Conservation (phyloP, 1,284 basidiomycete species). For the Ustilago lituana region DNA sequence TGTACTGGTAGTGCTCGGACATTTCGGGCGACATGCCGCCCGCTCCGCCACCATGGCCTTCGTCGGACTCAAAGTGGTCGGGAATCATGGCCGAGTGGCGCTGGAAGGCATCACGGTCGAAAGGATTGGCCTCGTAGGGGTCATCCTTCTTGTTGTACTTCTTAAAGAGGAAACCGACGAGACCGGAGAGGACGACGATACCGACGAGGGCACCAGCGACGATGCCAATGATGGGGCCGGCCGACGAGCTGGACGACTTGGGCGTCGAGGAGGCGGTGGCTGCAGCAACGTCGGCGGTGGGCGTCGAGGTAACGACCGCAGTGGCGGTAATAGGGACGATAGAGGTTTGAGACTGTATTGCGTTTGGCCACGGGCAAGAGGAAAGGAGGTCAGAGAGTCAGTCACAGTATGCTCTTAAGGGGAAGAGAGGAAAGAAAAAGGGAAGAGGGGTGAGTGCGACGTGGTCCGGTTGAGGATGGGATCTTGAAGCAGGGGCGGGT, state of each 20-base stretch:
- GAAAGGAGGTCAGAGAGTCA: constrained; percentile 1
- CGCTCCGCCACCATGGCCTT: constrained; percentile 34
- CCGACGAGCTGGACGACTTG: constrained; percentile 33
- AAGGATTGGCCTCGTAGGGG: constrained; percentile 65
- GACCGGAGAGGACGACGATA: constrained; percentile 64
- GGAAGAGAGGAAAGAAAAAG: constrained; percentile 1
- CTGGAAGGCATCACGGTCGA: constrained; percentile 66
- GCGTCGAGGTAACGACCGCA: constrained; percentile 43
- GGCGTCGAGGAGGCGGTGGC: constrained; percentile 28
- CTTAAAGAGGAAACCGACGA: constrained; percentile 65
- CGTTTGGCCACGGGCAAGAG: neutral
- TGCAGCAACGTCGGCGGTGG: constrained; percentile 14
- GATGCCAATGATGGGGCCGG: constrained; percentile 67
- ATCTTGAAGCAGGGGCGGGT: constrained; percentile 5
- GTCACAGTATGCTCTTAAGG: constrained; percentile 1
- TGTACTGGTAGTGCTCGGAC: constrained; percentile 52
- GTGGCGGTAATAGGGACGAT: constrained; percentile 42
- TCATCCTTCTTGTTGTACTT: constrained; percentile 59
- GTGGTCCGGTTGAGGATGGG: constrained; percentile 5
- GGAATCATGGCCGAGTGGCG: constrained; percentile 65
- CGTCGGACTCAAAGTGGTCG: constrained; percentile 60
- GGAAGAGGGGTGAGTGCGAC: constrained; percentile 29
- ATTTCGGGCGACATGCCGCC: constrained; percentile 42
- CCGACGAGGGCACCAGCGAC: constrained; percentile 67
- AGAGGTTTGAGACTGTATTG: constrained; percentile 25